phyloP scores from a whole-genome alignment of 306 rosid genomes.

The Pyrus betulifolia region DNA sequence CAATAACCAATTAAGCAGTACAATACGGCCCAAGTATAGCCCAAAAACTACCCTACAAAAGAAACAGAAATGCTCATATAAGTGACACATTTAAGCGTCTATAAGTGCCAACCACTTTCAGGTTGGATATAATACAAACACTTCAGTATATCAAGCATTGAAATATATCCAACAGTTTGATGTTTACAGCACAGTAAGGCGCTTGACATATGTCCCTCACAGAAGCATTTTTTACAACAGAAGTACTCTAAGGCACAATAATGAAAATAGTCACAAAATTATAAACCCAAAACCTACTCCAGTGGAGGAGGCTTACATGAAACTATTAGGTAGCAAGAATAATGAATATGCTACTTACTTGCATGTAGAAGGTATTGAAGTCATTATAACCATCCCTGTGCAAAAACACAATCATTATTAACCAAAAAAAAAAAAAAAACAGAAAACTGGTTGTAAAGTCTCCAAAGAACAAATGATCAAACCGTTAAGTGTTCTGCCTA shows the following conservation, averaged over 20 bases:
- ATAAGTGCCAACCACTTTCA: neutral
- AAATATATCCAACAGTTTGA: neutral
- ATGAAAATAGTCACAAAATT: neutral
- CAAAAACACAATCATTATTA: conserved; percentile 16
- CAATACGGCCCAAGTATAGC: neutral
- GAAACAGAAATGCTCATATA: conserved; percentile 1
- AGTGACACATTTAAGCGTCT: neutral
- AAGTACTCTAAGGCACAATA: neutral
- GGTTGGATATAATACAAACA: neutral
- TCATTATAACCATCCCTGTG: conserved; percentile 96
- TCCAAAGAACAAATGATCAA: neutral
- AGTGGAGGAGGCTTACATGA: neutral
- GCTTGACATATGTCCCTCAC: neutral
- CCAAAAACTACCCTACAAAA: neutral
- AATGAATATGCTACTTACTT: conserved; percentile 52
- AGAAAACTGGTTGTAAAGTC: neutral
- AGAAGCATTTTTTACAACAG: neutral
- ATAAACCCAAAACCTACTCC: neutral
- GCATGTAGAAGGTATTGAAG: conserved; percentile 96
- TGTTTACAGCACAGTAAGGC: neutral
- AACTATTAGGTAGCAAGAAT: neutral
- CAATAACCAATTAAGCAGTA: neutral
- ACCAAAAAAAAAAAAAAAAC: neutral
- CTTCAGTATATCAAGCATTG: neutral
- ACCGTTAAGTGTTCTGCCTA: neutral